Conservation (phyloP, 1,284 basidiomycete species). For the Malassezia sympodialis region DNA sequence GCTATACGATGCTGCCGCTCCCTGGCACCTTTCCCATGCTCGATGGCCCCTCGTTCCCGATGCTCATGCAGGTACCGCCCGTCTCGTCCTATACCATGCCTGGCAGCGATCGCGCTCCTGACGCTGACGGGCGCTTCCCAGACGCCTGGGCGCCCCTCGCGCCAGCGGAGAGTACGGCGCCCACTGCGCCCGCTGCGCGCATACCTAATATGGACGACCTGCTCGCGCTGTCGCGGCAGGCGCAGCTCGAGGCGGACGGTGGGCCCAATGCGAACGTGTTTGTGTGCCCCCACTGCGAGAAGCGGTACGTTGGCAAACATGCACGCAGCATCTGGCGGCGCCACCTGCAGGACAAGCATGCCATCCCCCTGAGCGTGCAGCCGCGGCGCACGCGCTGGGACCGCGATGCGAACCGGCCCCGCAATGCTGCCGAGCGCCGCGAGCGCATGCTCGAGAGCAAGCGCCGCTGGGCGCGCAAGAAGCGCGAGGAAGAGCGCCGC, state of each 20-base stretch:
- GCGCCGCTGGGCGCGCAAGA: conserved; percentile 53
- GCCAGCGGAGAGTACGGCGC: neutral
- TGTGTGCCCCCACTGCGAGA: conserved; percentile 51
- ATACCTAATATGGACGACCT: conserved; percentile 28
- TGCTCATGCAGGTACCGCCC: conserved; percentile 14
- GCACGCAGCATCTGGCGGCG: conserved; percentile 54
- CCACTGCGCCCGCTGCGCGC: neutral
- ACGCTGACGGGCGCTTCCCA: neutral
- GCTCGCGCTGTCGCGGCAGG: conserved; percentile 32
- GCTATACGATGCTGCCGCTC: conserved; percentile 8
- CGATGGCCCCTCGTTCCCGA: conserved; percentile 8
- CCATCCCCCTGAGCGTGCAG: conserved; percentile 52
- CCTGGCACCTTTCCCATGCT: neutral
- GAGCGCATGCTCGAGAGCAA: conserved; percentile 53
- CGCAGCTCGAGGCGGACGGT: conserved; percentile 22
- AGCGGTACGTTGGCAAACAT: conserved; percentile 53
- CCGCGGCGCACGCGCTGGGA: conserved; percentile 55
- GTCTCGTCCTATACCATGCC: neutral
- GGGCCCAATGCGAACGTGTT: conserved; percentile 36
- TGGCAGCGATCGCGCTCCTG: neutral
- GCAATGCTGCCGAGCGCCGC: conserved; percentile 51
- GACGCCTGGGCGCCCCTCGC: conserved; percentile 1
- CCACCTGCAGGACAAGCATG: conserved; percentile 55
- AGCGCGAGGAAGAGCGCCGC: conserved; percentile 46
- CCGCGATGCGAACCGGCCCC: conserved; percentile 52